Conservation (phyloP, 169 alveolate genomes). For the Cryptosporidium canis region DNA sequence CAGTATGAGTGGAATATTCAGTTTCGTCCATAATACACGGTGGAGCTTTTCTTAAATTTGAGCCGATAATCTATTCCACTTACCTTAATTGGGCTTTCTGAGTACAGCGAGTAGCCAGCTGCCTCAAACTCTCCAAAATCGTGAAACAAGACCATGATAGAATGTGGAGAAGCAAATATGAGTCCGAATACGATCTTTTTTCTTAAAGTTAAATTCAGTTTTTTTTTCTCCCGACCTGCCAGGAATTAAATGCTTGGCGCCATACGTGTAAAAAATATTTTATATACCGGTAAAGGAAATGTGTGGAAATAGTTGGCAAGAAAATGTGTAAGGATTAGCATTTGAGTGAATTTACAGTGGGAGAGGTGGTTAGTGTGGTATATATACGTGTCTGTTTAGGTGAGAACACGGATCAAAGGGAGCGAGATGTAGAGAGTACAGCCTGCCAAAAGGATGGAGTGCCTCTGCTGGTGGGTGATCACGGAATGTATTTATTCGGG, state of each 20-base stretch:
- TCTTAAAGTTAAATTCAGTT: background rate
- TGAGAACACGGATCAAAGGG: no score
- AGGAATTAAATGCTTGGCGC: background rate
- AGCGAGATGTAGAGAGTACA: no score
- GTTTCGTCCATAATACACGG: no score
- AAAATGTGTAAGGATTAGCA: background rate
- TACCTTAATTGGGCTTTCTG: constrained; percentile 31
- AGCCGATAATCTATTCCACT: background rate
- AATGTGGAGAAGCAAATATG: no score
- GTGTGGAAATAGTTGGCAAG: background rate
- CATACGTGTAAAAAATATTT: background rate
- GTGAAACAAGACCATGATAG: constrained; percentile 37
- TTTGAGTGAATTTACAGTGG: no score
- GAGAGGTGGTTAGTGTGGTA: no score
- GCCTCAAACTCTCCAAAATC: constrained; percentile 31
- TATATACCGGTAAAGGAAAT: background rate
- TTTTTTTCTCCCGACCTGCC: background rate
- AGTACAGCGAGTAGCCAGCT: constrained; percentile 33
- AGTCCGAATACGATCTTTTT: background rate
- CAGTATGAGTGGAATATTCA: no score
- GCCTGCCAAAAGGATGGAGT: no score
- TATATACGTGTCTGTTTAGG: no score
- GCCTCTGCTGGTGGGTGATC: no score
- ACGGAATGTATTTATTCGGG: no score
- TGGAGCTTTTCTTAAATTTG: no score